Evolutionary conservation across 441 rosid species (phyloP), one percentile per base, ranked within the genome.

Genomic region (Gossypium trilobum): DNA sequence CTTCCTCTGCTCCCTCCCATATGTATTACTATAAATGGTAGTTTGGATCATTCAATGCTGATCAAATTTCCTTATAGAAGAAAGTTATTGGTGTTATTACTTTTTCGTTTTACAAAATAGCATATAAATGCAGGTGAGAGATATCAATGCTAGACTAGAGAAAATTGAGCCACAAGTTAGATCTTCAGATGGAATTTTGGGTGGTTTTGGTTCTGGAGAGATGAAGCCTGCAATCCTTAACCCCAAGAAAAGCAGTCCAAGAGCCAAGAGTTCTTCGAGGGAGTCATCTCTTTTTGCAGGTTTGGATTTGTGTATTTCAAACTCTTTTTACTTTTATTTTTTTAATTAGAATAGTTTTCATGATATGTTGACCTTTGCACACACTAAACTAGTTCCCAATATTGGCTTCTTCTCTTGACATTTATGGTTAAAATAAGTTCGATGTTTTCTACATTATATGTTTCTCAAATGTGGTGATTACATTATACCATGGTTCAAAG

Each of bases 131-230:
- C 87, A 95, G 99, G 81, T 91, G 74, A 93, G 91, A 81, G 97
- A 95, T 83, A 95, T 95, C 74, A 95, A 93, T 84, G 97, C 97
- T 64, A 91, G 98, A 78, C 76, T 93, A 68, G 98, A 91, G 82
- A 92, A 81, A 84, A 90, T 95, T 82, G 91, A 93, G 83, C 99
- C 97, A 27, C 89, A 81, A 72, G 75, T 80, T 70, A 88, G 82
- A 33, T 78, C 93, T 74, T 83, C 91, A 27, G 97, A 93, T 78
- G 82, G 87, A 71, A 81, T 78, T 70, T 73, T 77, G 9, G 76
- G 78, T 76, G 86, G 82, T 77, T 87, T 82, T 85, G 75, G 74
- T 72, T 70, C 80, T 54, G 82, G 48, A 44, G 98, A 91, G 78
- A 79, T 87, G 76, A 95, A 90, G 85, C 84, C 88, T 57, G 73